These are phyloP conservation scores for Talaromyces verruculosus DNA, from an alignment of 2,329 filamentous ascomycete species.

Conservation along the genomic window DNA sequence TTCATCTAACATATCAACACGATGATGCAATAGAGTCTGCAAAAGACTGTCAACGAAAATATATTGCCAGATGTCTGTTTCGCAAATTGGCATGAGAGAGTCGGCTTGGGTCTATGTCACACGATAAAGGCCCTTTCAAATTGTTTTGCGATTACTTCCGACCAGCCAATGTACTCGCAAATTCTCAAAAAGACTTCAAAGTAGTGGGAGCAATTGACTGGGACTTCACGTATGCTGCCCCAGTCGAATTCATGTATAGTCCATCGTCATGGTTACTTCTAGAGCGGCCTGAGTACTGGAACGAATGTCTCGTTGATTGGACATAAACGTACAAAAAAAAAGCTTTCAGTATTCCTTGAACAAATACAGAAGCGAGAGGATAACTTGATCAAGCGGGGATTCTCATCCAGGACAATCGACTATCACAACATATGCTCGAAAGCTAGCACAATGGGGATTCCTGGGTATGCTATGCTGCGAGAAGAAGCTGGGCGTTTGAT, in stretches of 20 bases:
- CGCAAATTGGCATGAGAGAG: slow-evolving; percentile 26
- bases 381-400: background rate
- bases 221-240: slow-evolving; percentile 32
- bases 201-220: slow-evolving; percentile 19
- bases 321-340: slow-evolving; percentile 16
- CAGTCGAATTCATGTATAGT: slow-evolving; percentile 23
- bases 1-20: slow-evolving; percentile 40
- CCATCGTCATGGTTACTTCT: slow-evolving; percentile 11
- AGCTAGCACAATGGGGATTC: slow-evolving; percentile 26
- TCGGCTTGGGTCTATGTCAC: slow-evolving; percentile 20
- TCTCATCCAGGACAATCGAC: slow-evolving; percentile 15
- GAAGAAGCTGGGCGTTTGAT: slow-evolving; percentile 30
- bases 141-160: slow-evolving; percentile 31
- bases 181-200: slow-evolving; percentile 21
- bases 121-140: slow-evolving; percentile 28
- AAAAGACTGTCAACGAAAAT: slow-evolving; percentile 27
- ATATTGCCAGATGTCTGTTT: slow-evolving; percentile 27
- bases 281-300: background rate
- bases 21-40: slow-evolving; percentile 39
- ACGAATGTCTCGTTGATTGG: background rate
- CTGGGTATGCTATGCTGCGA: slow-evolving; percentile 28
- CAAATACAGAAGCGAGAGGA: background rate
- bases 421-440: slow-evolving; percentile 24
- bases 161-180: slow-evolving; percentile 30
- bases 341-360: background rate